A percentile compares a stretch with the other conserved stretches of the same genome.
Conservation (phyloP, 1,284 basidiomycete species). For the Fomitiporia mediterranea region DNA sequence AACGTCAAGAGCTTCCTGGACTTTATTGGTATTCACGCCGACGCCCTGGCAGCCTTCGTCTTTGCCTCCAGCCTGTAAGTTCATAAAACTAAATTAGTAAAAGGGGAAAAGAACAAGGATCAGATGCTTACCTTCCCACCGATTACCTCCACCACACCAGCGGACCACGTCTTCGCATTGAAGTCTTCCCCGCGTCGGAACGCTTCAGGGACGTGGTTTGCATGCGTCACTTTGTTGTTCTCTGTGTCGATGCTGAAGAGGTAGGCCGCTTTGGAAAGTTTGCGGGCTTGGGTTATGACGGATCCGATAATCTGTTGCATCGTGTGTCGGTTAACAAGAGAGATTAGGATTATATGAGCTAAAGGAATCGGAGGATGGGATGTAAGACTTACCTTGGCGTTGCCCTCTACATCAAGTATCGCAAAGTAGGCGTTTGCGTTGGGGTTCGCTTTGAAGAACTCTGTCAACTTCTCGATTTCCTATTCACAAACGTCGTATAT, state of each 20-base stretch:
- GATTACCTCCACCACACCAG: constrained; percentile 68
- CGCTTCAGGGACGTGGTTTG: constrained; percentile 74
- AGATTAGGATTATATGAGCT: too few relatives aligned
- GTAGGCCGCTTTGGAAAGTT: constrained; percentile 81
- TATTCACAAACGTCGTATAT: too few relatives aligned
- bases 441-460: constrained; percentile 76
- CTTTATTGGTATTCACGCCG: constrained; percentile 60
- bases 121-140: constrained; percentile 74
- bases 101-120: neutral
- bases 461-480: constrained; percentile 66
- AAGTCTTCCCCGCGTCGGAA: constrained; percentile 52
- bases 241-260: constrained; percentile 77
- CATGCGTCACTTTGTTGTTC: constrained; percentile 79
- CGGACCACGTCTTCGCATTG: constrained; percentile 82
- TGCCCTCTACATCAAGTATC: constrained; percentile 70
- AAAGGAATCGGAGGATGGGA: too few relatives aligned
- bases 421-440: constrained; percentile 68
- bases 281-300: constrained; percentile 72
- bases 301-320: constrained; percentile 77
- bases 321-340: too few relatives aligned
- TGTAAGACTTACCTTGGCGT: constrained; percentile 58
- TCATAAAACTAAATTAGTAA: constrained; percentile 17
- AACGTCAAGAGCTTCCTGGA: constrained; percentile 65
- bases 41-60: constrained; percentile 87
- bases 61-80: constrained; percentile 84